Conservation (phyloP, 2,329 filamentous ascomycete genomes). For the Microcera coccophila region DNA sequence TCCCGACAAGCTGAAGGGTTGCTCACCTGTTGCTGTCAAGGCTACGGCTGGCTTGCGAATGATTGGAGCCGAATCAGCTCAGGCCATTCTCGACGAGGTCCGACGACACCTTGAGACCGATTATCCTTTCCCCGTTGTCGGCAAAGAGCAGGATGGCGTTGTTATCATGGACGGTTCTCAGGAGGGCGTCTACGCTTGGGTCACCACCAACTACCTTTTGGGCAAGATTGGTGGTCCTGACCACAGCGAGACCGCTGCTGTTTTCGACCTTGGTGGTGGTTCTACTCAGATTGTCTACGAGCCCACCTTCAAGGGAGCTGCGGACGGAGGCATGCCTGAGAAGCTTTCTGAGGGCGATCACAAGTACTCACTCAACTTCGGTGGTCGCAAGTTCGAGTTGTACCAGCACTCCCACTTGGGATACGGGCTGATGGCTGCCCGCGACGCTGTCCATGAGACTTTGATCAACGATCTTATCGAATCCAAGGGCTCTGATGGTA, state of each 20-base stretch:
- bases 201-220: slow-evolving; percentile 96
- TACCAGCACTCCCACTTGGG: slow-evolving; percentile 98
- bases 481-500: slow-evolving; percentile 53
- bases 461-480: slow-evolving; percentile 70
- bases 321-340: slow-evolving; percentile 76
- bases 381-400: slow-evolving; percentile 82
- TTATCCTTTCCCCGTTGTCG: slow-evolving; percentile 93
- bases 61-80: slow-evolving; percentile 74
- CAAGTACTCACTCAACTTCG: slow-evolving; percentile 89
- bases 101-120: slow-evolving; percentile 76
- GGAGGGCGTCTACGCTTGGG: slow-evolving; percentile 98
- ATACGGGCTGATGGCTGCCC: slow-evolving; percentile 93
- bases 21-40: slow-evolving; percentile 94
- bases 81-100: slow-evolving; percentile 82
- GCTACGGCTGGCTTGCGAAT: slow-evolving; percentile 91
- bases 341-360: slow-evolving; percentile 86
- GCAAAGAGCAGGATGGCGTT: slow-evolving; percentile 78
- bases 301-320: slow-evolving; percentile 77
- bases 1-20: slow-evolving; percentile 84
- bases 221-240: slow-evolving; percentile 95
- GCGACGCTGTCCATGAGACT: slow-evolving; percentile 74
- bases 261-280: slow-evolving; percentile 94
- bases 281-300: slow-evolving; percentile 99
- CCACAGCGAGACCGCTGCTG: slow-evolving; percentile 82
- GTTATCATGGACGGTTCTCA: slow-evolving; percentile 97